phyloP scores from a whole-genome alignment of 257 asterid genomes.

The Solanum ossicruentum region DNA sequence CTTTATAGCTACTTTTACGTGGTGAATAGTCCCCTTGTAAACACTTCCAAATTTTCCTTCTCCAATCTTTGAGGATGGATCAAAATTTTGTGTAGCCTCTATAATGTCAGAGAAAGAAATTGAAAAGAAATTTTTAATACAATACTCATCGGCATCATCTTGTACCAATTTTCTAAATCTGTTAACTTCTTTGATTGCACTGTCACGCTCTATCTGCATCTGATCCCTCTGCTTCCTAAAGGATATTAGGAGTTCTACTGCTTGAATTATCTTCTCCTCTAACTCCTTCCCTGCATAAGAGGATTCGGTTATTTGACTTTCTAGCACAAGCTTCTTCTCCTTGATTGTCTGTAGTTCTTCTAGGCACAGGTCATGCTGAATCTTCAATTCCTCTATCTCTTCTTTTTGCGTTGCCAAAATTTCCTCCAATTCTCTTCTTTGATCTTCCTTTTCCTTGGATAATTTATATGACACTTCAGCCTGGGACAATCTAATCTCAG shows the following conservation, averaged over 20 bases:
- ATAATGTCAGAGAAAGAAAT: conserved; percentile 57
- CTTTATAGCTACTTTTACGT: conserved; percentile 65
- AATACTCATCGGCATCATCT: conserved; percentile 21
- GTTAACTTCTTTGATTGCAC: conserved; percentile 39
- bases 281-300: conserved; percentile 57
- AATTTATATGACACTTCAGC: conserved; percentile 42
- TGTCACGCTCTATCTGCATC: conserved; percentile 51
- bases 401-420: conserved; percentile 27
- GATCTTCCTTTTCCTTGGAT: conserved; percentile 30
- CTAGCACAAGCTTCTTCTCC: conserved; percentile 43
- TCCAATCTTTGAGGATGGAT: conserved; percentile 62
- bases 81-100: conserved; percentile 68
- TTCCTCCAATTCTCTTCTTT: conserved; percentile 39
- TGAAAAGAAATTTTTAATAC: conserved; percentile 33
- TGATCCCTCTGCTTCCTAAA: conserved; percentile 67
- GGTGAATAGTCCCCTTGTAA: conserved; percentile 58
- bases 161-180: conserved; percentile 24
- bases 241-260: conserved; percentile 62
- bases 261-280: conserved; percentile 81
- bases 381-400: conserved; percentile 42
- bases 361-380: conserved; percentile 24
- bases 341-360: conserved; percentile 37
- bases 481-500: conserved; percentile 24
- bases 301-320: conserved; percentile 44
- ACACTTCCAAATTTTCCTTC: conserved; percentile 75